Base-by-base conservation (phyloP, 495 filamentous ascomycete species). In the Penicillium macrosclerotiorum region DNA sequence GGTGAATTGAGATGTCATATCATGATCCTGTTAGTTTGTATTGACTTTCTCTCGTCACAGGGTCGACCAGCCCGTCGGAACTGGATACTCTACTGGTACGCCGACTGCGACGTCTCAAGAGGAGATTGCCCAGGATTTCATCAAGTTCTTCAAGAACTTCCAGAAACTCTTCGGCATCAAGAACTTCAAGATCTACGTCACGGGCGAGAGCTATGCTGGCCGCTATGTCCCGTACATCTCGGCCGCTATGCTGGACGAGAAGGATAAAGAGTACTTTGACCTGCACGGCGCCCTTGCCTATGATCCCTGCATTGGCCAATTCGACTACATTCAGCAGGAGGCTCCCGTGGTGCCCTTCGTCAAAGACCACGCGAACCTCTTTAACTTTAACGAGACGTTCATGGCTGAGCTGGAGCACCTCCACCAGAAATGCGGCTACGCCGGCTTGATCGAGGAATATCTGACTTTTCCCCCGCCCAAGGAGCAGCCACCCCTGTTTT, bases 91-190 rank as follows among this genome's bases (percentile, higher is more conserved):
- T 1, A 70, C 72, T 39, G 81, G 81, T 2, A 74, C 59, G 0
- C 74, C 78, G 1, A 77, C 68, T 11, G 78, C 76, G 18, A 76
- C 56, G 2, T 71, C 68, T 30, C 70, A 83, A 49, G 73, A 79
- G 20, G 75, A 83, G 24, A 74, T 74, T 19, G 80, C 79, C 0
- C 56, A 72, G 45, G 73, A 84, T 36, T 86, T 86, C 56, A 42
- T 80, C 5, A 76, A 77, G 40, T 85, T 83, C 64, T 84, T 75
- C 60, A 79, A 79, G 68, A 84, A 83, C 60, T 85, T 80, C 51
- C 62, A 82, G 16, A 62, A 80, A 34, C 73, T 68, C 1, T 86
- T 84, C 45, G 77, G 73, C 4, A 73, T 84, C 45, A 74, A 82
- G 49, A 76, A 76, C 42, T 76, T 68, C 59, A 82, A 80, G 60